A percentile compares a stretch with the other conserved stretches of the same genome.
Evolutionary conservation across 2,329 filamentous ascomycete genomes (phyloP).

Genomic region (Pestalotiopsis sp.): DNA sequence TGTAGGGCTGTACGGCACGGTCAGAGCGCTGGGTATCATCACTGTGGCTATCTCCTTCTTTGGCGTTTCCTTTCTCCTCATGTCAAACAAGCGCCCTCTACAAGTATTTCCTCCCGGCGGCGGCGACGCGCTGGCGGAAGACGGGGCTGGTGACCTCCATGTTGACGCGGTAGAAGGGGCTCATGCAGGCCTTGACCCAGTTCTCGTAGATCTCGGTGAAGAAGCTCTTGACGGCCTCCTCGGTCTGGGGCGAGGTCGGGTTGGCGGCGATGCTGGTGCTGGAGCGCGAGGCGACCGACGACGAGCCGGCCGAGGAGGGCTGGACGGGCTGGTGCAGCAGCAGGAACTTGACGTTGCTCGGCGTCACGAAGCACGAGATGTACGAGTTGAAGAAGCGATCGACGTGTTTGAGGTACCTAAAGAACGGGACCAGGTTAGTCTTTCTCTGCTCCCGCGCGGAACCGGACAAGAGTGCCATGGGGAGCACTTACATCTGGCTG

Average conservation of each 20-base stretch:
- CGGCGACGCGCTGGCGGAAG: constrained; percentile 79
- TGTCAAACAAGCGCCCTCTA: constrained; percentile 40
- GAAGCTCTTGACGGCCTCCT: constrained; percentile 94
- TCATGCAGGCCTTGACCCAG: constrained; percentile 97
- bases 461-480: too few species aligned
- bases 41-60: not conserved
- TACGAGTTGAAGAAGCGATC: constrained; percentile 97
- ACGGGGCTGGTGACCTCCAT: constrained; percentile 85
- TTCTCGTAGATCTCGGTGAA: constrained; percentile 95
- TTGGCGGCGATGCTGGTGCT: constrained; percentile 79
- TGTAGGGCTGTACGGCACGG: not conserved
- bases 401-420: constrained; percentile 85
- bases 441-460: too few species aligned
- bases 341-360: constrained; percentile 89
- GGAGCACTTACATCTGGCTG: constrained; percentile 63
- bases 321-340: constrained; percentile 81
- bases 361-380: constrained; percentile 92
- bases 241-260: constrained; percentile 84
- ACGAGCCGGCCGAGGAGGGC: constrained; percentile 31
- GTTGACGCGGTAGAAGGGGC: constrained; percentile 87
- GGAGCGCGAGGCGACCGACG: constrained; percentile 44
- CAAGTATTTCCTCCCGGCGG: constrained; percentile 90
- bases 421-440: constrained; percentile 1
- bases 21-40: not conserved
- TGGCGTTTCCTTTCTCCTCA: not conserved